These are phyloP conservation scores for Sporisorium scitamineum DNA, from an alignment of 1,284 basidiomycete species.

Conservation along the genomic window DNA sequence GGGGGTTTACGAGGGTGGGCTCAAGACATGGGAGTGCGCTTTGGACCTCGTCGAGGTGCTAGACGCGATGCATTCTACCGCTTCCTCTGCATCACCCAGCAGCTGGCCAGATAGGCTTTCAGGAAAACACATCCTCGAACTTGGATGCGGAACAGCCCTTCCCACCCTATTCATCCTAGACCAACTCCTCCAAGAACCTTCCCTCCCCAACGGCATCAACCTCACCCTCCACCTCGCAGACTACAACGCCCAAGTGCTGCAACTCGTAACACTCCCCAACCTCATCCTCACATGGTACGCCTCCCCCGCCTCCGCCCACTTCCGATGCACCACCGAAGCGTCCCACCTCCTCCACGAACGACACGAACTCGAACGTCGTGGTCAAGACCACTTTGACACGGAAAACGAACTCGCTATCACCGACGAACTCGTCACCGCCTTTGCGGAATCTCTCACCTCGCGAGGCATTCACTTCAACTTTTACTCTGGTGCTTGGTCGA, in stretches of 20 bases:
- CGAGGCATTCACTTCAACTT: conserved; percentile 78
- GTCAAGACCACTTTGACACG: conserved; percentile 47
- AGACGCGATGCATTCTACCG: conserved; percentile 16
- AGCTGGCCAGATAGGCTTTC: conserved; percentile 9
- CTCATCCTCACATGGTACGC: conserved; percentile 78
- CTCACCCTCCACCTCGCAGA: conserved; percentile 88
- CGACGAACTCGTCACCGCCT: conserved; percentile 76
- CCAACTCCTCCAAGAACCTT: conserved; percentile 73
- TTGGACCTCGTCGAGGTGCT: conserved; percentile 77
- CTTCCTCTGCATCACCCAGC: neutral
- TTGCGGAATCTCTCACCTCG: conserved; percentile 74
- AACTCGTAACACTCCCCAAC: conserved; percentile 81
- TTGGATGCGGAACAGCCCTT: conserved; percentile 92
- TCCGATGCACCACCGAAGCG: conserved; percentile 13
- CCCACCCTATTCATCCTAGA: conserved; percentile 82
- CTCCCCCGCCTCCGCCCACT: conserved; percentile 28
- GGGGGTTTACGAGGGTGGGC: conserved; percentile 91
- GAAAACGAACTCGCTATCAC: conserved; percentile 40
- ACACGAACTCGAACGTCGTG: conserved; percentile 32
- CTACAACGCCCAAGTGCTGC: conserved; percentile 84
- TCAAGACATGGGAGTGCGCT: conserved; percentile 98
- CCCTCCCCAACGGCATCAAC: neutral
- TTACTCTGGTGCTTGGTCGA: conserved; percentile 83
- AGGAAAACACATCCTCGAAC: conserved; percentile 68
- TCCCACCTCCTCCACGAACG: conserved; percentile 16